Percentiles rank a stretch among this genome's conserved stretches.
phyloP scores from a whole-genome alignment of 208 protist species.

The Trichomonas tenax region DNA sequence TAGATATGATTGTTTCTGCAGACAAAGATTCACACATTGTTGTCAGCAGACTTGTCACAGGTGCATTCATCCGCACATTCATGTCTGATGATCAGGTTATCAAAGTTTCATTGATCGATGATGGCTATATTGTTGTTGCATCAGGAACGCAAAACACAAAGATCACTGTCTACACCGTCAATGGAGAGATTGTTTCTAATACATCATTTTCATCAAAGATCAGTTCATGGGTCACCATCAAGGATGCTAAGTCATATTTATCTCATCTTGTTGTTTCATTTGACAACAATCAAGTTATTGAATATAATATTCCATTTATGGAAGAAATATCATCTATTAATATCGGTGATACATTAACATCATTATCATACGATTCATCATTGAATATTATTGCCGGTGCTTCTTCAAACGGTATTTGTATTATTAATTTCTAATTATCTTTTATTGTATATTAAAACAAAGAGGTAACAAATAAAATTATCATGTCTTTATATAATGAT shows the following conservation, averaged over 20 bases:
- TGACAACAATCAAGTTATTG: background rate
- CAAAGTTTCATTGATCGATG: background rate
- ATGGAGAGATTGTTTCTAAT: background rate
- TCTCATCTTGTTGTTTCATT: background rate
- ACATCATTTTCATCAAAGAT: background rate
- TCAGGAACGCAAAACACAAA: background rate
- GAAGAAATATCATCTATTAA: background rate
- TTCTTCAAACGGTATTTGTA: background rate
- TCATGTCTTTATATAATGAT: no score
- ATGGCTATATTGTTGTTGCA: background rate
- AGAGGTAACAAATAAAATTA: no score
- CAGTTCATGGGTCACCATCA: background rate
- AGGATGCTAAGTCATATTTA: background rate
- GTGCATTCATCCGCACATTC: background rate
- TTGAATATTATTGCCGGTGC: background rate
- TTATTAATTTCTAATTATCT: background rate
- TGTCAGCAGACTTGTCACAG: background rate
- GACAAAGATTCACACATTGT: background rate
- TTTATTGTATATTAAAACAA: background rate
- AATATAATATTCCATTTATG: background rate
- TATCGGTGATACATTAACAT: background rate
- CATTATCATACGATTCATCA: background rate
- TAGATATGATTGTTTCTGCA: background rate
- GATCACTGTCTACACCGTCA: background rate
- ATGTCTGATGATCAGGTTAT: background rate